These are phyloP conservation scores for Stachybotrys chartarum DNA, from an alignment of 2,329 filamentous ascomycete species.

Conservation along the genomic window DNA sequence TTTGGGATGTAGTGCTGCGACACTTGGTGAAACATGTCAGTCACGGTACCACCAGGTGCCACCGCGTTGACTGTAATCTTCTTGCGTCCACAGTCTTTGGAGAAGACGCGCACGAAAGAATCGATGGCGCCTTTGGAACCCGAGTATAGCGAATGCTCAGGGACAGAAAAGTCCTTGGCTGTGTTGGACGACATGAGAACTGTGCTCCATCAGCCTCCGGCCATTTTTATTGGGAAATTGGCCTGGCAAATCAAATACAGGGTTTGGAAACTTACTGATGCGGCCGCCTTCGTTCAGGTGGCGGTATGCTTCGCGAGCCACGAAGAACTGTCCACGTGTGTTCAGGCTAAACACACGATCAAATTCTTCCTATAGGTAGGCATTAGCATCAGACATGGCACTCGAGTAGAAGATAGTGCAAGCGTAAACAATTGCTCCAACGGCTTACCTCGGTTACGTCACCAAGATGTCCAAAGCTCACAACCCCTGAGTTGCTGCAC, in stretches of 20 bases:
- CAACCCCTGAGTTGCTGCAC: conserved; percentile 63
- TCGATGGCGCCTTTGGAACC: conserved; percentile 71
- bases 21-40: conserved; percentile 60
- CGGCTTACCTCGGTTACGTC: conserved; percentile 41
- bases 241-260: no score
- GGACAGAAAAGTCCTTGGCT: conserved; percentile 58
- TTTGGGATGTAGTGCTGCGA: conserved; percentile 55
- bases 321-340: conserved; percentile 64
- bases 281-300: conserved; percentile 61
- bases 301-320: conserved; percentile 63
- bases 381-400: background rate
- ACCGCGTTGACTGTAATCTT: conserved; percentile 62
- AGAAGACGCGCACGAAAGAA: conserved; percentile 68
- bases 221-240: no score
- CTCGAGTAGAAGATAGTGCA: background rate
- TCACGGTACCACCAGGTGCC: conserved; percentile 61
- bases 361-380: conserved; percentile 52
- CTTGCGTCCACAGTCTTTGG: conserved; percentile 61
- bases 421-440: no score
- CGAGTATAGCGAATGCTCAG: conserved; percentile 67
- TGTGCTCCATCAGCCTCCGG: no score
- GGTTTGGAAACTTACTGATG: no score
- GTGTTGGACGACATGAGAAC: conserved; percentile 71
- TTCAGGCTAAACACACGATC: conserved; percentile 66
- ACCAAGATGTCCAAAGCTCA: conserved; percentile 61